Conservation (phyloP, 192 early-diverging fungal species). For the Coemansia sp. region DNA sequence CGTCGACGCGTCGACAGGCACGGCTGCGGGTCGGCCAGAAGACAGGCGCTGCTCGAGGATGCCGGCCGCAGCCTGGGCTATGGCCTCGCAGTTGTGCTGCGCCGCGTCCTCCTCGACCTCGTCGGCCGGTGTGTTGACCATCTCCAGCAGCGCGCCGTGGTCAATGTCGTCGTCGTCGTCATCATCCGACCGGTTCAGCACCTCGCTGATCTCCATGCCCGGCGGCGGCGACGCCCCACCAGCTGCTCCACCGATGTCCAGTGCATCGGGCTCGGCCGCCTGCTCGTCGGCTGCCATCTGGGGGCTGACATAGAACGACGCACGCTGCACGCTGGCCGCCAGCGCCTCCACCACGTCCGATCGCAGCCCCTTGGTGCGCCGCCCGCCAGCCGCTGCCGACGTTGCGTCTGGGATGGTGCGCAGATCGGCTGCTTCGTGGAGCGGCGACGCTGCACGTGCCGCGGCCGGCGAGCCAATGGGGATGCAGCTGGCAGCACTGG, state of each 20-base stretch:
- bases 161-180: conserved; percentile 51
- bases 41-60: conserved; percentile 39
- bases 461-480: conserved; percentile 21
- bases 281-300: conserved; percentile 33
- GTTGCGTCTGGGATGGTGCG: conserved; percentile 22
- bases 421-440: conserved; percentile 24
- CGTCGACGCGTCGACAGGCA: conserved; percentile 19
- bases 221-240: conserved; percentile 25
- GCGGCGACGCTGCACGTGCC: conserved; percentile 33
- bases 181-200: conserved; percentile 47
- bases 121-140: conserved; percentile 53
- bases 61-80: conserved; percentile 30
- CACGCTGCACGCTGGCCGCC: conserved; percentile 20
- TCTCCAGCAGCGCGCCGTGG: conserved; percentile 49
- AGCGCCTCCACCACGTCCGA: conserved; percentile 16
- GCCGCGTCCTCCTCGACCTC: conserved; percentile 23
- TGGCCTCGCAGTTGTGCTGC: conserved; percentile 43
- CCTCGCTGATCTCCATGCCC: conserved; percentile 48
- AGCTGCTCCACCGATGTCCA: conserved; percentile 23
- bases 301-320: conserved; percentile 51
- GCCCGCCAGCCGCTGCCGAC: not conserved
- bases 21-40: conserved; percentile 37
- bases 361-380: not conserved
- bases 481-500: conserved; percentile 37
- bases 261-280: conserved; percentile 46